Percentiles rank a stretch among this genome's conserved stretches.
Conservation (phyloP, 2,329 filamentous ascomycete species). For the Paraphoma chrysanthemicola region DNA sequence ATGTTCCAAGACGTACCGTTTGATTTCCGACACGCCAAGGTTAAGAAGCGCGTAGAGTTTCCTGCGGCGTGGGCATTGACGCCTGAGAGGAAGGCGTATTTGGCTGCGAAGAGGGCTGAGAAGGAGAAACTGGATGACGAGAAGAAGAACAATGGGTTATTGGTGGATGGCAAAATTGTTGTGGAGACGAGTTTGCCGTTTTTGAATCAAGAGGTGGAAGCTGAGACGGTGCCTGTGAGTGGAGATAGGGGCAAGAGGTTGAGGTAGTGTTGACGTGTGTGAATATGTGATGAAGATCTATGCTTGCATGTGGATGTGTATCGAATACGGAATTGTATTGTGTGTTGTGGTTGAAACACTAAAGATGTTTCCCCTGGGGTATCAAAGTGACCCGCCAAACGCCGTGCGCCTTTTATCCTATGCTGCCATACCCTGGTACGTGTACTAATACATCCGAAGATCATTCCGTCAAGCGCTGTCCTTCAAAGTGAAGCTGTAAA, state of each 20-base stretch:
- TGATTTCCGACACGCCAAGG: conserved; percentile 83
- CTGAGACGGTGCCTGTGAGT: conserved; percentile 27
- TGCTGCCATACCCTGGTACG: neutral
- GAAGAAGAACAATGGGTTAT: conserved; percentile 59
- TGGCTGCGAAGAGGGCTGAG: conserved; percentile 67
- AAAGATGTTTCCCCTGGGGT: neutral
- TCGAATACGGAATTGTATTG: neutral
- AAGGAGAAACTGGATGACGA: conserved; percentile 62
- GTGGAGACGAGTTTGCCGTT: conserved; percentile 44
- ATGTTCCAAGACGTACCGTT: conserved; percentile 89
- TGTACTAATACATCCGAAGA: neutral
- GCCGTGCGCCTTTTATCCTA: conserved; percentile 1
- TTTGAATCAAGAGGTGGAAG: conserved; percentile 11
- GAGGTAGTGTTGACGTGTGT: neutral
- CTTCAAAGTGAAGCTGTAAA: too few species aligned
- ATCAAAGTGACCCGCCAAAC: neutral
- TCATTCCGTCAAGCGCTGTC: neutral
- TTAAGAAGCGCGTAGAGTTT: conserved; percentile 72
- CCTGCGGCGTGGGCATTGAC: conserved; percentile 86
- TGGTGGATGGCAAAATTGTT: conserved; percentile 62
- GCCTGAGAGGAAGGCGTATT: conserved; percentile 67
- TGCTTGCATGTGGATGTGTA: neutral
- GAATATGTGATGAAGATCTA: neutral
- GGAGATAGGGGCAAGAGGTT: conserved; percentile 18
- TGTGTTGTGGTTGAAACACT: neutral